phyloP scores from a whole-genome alignment of 2,329 filamentous ascomycete species.

The Metarhizium brunneum region DNA sequence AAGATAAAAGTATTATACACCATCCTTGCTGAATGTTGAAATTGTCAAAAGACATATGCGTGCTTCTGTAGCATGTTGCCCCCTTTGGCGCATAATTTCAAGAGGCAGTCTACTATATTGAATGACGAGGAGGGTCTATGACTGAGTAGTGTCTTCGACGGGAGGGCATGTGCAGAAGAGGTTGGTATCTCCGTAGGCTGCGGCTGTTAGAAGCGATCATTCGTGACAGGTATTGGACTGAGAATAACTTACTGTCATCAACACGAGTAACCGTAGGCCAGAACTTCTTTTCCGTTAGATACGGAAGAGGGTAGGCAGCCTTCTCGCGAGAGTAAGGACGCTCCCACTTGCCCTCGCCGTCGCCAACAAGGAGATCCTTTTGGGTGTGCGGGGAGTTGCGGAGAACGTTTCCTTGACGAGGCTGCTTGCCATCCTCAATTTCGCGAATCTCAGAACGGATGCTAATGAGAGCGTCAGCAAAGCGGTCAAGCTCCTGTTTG shows the following conservation, averaged over 20 bases:
- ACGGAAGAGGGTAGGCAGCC: conserved; percentile 79
- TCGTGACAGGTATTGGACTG: background rate
- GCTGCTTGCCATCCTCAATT: conserved; percentile 69
- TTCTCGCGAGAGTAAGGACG: conserved; percentile 72
- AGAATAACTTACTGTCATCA: conserved; percentile 63
- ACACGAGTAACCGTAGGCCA: conserved; percentile 84
- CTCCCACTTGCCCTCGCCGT: conserved; percentile 56
- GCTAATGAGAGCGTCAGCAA: conserved; percentile 79
- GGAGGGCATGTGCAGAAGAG: conserved; percentile 92
- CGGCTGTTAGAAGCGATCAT: background rate
- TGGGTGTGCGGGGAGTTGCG: conserved; percentile 85
- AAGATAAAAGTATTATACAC: background rate
- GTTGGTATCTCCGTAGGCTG: conserved; percentile 84
- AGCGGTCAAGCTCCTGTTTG: conserved; percentile 86
- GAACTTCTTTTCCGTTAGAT: conserved; percentile 91
- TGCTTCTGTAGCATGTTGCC: background rate
- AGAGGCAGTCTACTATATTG: background rate
- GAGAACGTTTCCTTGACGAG: conserved; percentile 70
- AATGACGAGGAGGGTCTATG: background rate
- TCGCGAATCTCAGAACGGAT: conserved; percentile 80
- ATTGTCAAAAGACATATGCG: background rate
- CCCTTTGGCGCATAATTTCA: background rate
- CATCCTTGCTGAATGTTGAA: background rate
- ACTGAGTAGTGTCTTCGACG: conserved; percentile 51
- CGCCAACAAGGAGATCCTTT: conserved; percentile 61